These are phyloP conservation scores for Acidiella bohemica DNA, from an alignment of 495 filamentous ascomycete genomes.

Conservation along the genomic window DNA sequence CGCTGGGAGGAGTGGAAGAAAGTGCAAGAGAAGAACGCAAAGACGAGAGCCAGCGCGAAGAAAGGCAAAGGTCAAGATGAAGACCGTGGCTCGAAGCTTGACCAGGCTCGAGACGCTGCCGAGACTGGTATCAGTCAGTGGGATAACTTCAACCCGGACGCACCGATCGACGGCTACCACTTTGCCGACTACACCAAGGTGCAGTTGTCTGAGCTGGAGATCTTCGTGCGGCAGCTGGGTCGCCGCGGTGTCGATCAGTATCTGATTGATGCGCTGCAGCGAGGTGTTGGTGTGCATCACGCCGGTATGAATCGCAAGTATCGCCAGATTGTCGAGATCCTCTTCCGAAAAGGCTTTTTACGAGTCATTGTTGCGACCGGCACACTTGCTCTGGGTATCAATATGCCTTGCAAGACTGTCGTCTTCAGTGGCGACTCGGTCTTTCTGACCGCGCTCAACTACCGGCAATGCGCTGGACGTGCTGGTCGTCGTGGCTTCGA, in stretches of 20 bases:
- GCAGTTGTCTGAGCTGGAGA: conserved; percentile 40
- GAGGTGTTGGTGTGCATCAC: conserved; percentile 66
- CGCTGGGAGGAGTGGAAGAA: conserved; percentile 41
- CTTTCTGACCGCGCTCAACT: conserved; percentile 60
- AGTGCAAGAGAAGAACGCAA: conserved; percentile 27
- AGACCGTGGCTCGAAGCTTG: conserved; percentile 37
- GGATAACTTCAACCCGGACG: conserved; percentile 51
- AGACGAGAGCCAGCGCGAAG: conserved; percentile 29
- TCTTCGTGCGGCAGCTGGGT: conserved; percentile 34
- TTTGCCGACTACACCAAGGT: conserved; percentile 40
- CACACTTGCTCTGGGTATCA: conserved; percentile 63
- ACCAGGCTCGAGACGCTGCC: conserved; percentile 40
- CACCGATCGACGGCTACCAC: conserved; percentile 46
- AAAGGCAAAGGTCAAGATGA: conserved; percentile 29
- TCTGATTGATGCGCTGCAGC: conserved; percentile 41
- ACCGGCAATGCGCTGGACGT: conserved; percentile 61
- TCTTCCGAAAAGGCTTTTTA: conserved; percentile 61
- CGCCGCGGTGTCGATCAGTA: conserved; percentile 32
- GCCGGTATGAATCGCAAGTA: conserved; percentile 66
- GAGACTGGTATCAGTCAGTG: conserved; percentile 40
- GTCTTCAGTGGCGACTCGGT: conserved; percentile 62
- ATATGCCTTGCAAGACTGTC: conserved; percentile 75
- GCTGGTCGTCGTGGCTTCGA: conserved; percentile 72
- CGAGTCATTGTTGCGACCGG: conserved; percentile 66
- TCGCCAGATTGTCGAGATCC: conserved; percentile 54